Evolutionary conservation across 371 early-diverging fungal species (phyloP).

Genomic region (Mortierella sp.): DNA sequence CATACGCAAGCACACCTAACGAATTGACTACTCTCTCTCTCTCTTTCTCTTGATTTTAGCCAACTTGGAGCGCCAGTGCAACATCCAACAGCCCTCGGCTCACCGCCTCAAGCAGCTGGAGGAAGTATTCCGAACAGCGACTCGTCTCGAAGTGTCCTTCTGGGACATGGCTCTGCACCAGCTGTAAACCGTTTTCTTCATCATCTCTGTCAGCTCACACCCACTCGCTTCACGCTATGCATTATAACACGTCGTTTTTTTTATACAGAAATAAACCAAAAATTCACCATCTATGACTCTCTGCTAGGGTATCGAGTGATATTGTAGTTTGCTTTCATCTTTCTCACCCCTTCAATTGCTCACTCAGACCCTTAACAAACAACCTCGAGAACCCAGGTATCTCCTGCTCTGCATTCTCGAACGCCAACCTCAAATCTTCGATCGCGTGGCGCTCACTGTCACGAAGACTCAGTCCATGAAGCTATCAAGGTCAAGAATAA

Average conservation of each 20-base stretch:
- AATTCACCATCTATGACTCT: background rate
- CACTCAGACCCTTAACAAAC: constrained; percentile 65
- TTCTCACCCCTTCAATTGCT: constrained; percentile 39
- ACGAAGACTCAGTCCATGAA: constrained; percentile 64
- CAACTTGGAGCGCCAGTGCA: constrained; percentile 65
- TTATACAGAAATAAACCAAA: constrained; percentile 4
- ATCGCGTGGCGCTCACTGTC: constrained; percentile 69
- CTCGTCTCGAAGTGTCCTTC: constrained; percentile 77
- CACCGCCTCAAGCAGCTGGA: constrained; percentile 73
- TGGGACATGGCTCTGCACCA: constrained; percentile 76
- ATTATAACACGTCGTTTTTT: background rate
- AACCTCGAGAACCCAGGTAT: constrained; percentile 71
- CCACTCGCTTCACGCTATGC: background rate
- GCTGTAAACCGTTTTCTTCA: constrained; percentile 2
- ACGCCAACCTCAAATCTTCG: constrained; percentile 68
- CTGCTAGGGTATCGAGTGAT: background rate
- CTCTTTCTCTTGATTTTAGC: constrained; percentile 39
- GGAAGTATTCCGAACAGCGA: constrained; percentile 78
- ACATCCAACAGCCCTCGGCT: constrained; percentile 65
- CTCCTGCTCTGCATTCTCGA: constrained; percentile 75
- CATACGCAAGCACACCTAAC: background rate
- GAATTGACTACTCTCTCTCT: too few relatives aligned
- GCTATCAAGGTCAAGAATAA: constrained; percentile 10
- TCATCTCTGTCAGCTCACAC: background rate
- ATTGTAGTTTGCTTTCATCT: background rate